These are phyloP conservation scores for Kwoniella heveanensis DNA, from an alignment of 768 basidiomycete species.

Conservation along the genomic window DNA sequence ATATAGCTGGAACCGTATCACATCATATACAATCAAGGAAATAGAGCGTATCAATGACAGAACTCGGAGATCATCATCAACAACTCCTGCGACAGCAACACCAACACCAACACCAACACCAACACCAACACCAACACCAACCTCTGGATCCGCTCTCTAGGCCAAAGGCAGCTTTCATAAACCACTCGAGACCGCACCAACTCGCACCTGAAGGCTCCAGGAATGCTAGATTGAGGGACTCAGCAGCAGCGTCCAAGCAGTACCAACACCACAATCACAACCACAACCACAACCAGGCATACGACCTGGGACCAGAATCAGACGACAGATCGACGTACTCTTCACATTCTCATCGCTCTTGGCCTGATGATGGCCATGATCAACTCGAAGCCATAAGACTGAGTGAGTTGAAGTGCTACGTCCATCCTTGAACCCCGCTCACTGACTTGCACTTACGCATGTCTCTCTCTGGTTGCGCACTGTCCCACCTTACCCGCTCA, in stretches of 20 bases:
- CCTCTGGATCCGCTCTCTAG: slow-evolving; percentile 22
- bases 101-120: not conserved
- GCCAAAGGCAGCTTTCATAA: slow-evolving; percentile 28
- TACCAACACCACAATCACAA: not conserved
- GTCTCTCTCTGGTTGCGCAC: not conserved
- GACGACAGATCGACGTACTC: not conserved
- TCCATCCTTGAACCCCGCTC: too few species aligned
- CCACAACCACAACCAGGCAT: too few species aligned
- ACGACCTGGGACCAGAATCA: not conserved
- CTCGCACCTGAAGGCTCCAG: slow-evolving; percentile 19
- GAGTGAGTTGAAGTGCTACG: slow-evolving; percentile 11
- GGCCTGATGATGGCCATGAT: slow-evolving; percentile 3
- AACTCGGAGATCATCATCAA: not conserved
- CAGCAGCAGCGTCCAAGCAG: not conserved
- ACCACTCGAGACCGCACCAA: slow-evolving; percentile 5
- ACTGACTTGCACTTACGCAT: not conserved
- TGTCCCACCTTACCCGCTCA: not conserved
- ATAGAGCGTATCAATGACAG: not conserved
- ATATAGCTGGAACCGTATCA: not conserved
- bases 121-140: not conserved
- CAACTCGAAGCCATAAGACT: slow-evolving; percentile 18
- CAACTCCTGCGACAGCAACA: too few species aligned
- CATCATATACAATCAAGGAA: not conserved
- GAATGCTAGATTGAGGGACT: slow-evolving; percentile 21
- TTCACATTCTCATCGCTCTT: not conserved